Percentiles rank a stretch among this genome's conserved stretches.
phyloP scores from a whole-genome alignment of 106 monocot genomes.

The Apostasia shenzhenica region DNA sequence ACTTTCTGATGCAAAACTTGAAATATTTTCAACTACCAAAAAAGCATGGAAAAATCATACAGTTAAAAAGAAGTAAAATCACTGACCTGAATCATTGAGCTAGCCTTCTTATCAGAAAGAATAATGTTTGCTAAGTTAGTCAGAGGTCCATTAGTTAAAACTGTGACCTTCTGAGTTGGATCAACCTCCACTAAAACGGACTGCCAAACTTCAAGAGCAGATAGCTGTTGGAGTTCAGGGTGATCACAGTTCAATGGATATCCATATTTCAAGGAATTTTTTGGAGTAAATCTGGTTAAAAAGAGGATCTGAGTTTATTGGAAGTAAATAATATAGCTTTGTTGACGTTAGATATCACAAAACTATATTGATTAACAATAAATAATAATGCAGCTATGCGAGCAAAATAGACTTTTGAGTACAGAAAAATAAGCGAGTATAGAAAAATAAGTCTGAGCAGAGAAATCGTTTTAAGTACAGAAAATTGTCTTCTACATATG shows the following conservation, averaged over 20 bases:
- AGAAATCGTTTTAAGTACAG: too few relatives aligned
- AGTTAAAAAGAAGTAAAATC: background rate
- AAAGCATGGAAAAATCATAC: background rate
- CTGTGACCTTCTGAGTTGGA: constrained; percentile 41
- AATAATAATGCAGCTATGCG: too few relatives aligned
- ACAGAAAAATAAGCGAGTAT: too few relatives aligned
- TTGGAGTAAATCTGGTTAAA: constrained; percentile 48
- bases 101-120: constrained; percentile 45
- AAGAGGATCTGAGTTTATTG: background rate
- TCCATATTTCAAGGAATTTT: constrained; percentile 62
- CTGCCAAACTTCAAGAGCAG: constrained; percentile 68
- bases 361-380: too few relatives aligned
- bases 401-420: too few relatives aligned
- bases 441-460: too few relatives aligned
- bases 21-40: too few relatives aligned
- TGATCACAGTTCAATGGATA: constrained; percentile 65
- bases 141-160: constrained; percentile 81
- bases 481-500: too few relatives aligned
- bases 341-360: too few relatives aligned
- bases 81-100: constrained; percentile 54
- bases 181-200: constrained; percentile 23
- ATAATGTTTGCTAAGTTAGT: constrained; percentile 82
- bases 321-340: background rate
- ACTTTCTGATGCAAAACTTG: too few relatives aligned
- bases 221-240: constrained; percentile 59